A percentile compares a stretch with the other conserved stretches of the same genome.
Evolutionary conservation across 1,284 basidiomycete genomes (phyloP).

Genomic region (Mixia osmundae): DNA sequence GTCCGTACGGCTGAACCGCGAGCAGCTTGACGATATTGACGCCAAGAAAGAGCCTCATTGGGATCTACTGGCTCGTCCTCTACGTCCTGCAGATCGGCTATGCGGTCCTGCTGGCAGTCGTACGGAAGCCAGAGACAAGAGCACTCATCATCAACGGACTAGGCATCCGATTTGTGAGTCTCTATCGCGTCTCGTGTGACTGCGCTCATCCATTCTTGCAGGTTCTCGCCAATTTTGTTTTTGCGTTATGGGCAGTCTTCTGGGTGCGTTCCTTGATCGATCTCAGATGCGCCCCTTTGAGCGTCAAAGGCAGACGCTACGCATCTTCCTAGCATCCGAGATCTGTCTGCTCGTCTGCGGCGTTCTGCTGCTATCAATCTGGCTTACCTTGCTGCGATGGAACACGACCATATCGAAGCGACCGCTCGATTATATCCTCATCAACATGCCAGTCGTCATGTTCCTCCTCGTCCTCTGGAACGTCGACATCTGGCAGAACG

Average conservation of each 20-base stretch:
- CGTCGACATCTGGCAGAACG: conserved; percentile 12
- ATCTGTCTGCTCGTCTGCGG: conserved; percentile 10
- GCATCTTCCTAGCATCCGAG: conserved; percentile 10
- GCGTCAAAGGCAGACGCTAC: too few relatives aligned
- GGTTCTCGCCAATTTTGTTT: conserved; percentile 8
- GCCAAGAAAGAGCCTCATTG: conserved; percentile 8
- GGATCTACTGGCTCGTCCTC: conserved; percentile 9
- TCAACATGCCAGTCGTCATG: conserved; percentile 11
- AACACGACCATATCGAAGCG: conserved; percentile 4
- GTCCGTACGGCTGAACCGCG: neutral
- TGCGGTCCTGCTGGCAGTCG: conserved; percentile 8
- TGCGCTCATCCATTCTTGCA: neutral
- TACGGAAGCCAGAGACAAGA: conserved; percentile 8
- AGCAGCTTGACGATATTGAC: conserved; percentile 10
- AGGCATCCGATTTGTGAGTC: conserved; percentile 9
- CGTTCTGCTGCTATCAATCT: conserved; percentile 9
- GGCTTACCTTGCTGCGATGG: conserved; percentile 9
- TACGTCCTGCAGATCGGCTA: conserved; percentile 6
- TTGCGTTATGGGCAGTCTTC: conserved; percentile 9
- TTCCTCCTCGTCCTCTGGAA: conserved; percentile 7
- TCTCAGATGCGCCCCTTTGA: too few relatives aligned
- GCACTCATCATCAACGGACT: conserved; percentile 9
- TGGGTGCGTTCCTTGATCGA: too few relatives aligned
- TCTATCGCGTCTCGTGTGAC: neutral
- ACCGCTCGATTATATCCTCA: conserved; percentile 8